Percentiles rank a stretch among this genome's conserved stretches.
Evolutionary conservation across 768 basidiomycete genomes (phyloP).

Genomic region (Cantharellus anzutake): DNA sequence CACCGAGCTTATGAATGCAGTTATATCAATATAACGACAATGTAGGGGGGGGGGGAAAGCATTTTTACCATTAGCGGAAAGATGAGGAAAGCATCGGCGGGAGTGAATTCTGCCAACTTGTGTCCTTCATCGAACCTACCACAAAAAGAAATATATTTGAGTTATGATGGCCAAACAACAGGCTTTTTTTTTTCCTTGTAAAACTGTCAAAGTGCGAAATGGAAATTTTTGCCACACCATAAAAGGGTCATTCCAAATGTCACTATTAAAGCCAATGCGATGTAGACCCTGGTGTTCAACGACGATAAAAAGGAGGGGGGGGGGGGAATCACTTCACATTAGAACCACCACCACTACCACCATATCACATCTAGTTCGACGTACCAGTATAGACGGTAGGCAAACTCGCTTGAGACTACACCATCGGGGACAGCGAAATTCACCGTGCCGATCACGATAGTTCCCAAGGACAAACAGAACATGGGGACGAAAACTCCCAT

Average conservation of each 20-base stretch:
- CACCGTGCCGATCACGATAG: background rate
- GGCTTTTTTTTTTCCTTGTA: no score
- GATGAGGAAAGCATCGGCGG: background rate
- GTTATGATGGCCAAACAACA: no score
- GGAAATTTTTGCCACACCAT: background rate
- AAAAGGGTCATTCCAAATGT: background rate
- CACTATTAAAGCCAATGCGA: background rate
- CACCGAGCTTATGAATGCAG: background rate
- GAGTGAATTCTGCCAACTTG: background rate
- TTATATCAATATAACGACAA: background rate
- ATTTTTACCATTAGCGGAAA: background rate
- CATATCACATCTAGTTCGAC: background rate
- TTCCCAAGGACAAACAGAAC: background rate
- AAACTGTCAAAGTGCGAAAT: background rate
- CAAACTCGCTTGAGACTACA: background rate
- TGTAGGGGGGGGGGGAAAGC: background rate
- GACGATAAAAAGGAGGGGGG: no score
- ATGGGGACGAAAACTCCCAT: background rate
- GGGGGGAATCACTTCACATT: background rate
- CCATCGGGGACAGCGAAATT: background rate
- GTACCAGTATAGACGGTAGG: background rate
- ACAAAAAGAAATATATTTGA: background rate
- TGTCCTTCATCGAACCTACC: background rate
- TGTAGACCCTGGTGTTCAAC: background rate
- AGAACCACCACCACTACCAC: background rate